Percentiles rank a stretch among this genome's conserved stretches.
These are phyloP conservation scores for Penicillium paneum DNA, from an alignment of 2,329 filamentous ascomycete genomes.

Conservation along the genomic window DNA sequence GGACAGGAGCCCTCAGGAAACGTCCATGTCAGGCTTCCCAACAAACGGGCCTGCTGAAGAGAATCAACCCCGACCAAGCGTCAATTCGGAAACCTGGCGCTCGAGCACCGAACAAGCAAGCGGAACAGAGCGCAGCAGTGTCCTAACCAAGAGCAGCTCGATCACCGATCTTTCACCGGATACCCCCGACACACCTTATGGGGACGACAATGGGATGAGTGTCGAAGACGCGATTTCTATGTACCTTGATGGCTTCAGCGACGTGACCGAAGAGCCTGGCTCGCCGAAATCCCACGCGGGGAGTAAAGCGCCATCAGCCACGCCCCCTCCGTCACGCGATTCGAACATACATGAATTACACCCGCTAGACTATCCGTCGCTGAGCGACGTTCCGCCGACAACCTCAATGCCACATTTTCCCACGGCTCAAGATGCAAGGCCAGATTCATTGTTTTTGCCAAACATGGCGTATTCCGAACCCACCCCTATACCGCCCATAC, in stretches of 20 bases:
- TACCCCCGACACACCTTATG: conserved; percentile 66
- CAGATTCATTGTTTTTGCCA: conserved; percentile 3
- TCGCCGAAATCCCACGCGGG: conserved; percentile 32
- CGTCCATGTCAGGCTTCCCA: conserved; percentile 33
- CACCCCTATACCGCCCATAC: conserved; percentile 6
- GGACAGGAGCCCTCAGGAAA: conserved; percentile 22
- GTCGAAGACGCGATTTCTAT: conserved; percentile 61
- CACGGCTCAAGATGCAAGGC: neutral
- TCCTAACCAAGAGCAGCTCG: conserved; percentile 75
- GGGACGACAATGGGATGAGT: conserved; percentile 52
- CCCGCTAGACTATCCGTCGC: conserved; percentile 19
- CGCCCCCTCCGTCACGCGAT: conserved; percentile 28
- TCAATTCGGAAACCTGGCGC: conserved; percentile 59
- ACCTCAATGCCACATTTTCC: conserved; percentile 14
- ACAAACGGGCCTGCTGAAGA: conserved; percentile 33
- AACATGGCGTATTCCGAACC: conserved; percentile 3
- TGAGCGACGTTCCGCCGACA: conserved; percentile 22
- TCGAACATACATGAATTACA: conserved; percentile 27
- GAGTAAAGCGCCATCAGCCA: conserved; percentile 33
- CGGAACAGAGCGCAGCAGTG: conserved; percentile 78
- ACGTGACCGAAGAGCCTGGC: conserved; percentile 40
- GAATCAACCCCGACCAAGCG: conserved; percentile 51
- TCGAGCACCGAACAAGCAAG: conserved; percentile 57
- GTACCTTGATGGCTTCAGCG: conserved; percentile 58
- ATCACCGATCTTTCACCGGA: conserved; percentile 57